Evolutionary conservation across 2,329 filamentous ascomycete species (phyloP), one percentile per base, ranked within the genome.

Genomic region (Paecilomyces variotii): DNA sequence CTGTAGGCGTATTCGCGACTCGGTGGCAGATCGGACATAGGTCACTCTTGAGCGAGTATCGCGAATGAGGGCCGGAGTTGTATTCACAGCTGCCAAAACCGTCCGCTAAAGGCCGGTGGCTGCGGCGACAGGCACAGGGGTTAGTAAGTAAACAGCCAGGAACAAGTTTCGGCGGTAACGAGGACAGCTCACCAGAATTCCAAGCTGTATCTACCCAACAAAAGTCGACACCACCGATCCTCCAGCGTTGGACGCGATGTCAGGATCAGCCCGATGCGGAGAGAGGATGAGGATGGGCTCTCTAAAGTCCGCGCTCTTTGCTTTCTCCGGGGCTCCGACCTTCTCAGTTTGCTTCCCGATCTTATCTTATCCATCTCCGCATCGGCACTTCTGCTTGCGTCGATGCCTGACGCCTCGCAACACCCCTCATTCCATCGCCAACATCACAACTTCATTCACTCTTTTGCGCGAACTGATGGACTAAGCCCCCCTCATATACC

Each of bases 361-460:
- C 63, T 65, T 65, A 65, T 65, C 63, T 65, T 65, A 65, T 65
- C 63, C 54, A 63, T 65, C 63, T 64, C 63, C 62, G 61, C 59
- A 54, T n/a, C 19, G 30, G 30, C 25, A 27, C 35, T 10, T 52
- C 50, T 52, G 50, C 27, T 52, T 52, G 50, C 50, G 50, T 52
- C 50, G 50, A 52, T 52, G 50, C 50, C 50, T 52, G 24, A 52
- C 50, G 50, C 12, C 9, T n/a, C 9, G 39, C 19, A 10, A 19
- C 39, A 9, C 39, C n/a, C 39, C 39, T 45, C 39, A 45, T 45
- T n/a, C 4, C n/a, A 45, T 45, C 12, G 14, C 9, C 39, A 19
- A 19, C 9, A 14, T 45, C n/a, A 7, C 39, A 19, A 19, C 39
- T 24, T 45, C n/a, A 19, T 24, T 45, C n/a, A 19, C 39, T 24